phyloP scores from a whole-genome alignment of 208 protist genomes.

The Phytomonas francai region DNA sequence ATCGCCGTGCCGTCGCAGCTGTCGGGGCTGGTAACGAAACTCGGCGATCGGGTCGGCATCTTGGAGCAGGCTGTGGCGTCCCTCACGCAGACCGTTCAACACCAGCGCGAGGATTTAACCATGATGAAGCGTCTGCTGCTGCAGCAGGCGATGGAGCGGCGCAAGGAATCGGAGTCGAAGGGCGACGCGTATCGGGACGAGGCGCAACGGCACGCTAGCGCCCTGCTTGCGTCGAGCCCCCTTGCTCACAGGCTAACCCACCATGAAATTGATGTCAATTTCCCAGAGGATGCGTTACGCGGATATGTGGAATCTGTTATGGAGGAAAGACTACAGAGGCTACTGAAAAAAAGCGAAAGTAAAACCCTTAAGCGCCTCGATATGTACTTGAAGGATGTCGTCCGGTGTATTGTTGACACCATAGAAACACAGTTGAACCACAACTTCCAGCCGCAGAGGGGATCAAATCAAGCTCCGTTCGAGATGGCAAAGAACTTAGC shows the following conservation, averaged over 20 bases:
- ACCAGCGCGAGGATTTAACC: conserved; percentile 79
- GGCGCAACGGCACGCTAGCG: conserved; percentile 5
- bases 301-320: conserved; percentile 65
- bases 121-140: conserved; percentile 82
- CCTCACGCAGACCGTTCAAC: conserved; percentile 63
- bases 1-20: neutral
- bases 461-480: too few species aligned
- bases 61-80: conserved; percentile 71
- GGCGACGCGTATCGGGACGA: conserved; percentile 4
- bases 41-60: conserved; percentile 40
- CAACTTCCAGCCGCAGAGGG: too few species aligned
- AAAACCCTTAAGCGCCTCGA: conserved; percentile 59
- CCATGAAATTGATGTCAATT: conserved; percentile 64
- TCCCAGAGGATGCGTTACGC: conserved; percentile 68
- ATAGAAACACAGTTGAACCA: conserved; percentile 49
- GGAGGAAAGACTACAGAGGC: conserved; percentile 44
- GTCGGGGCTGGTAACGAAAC: conserved; percentile 4
- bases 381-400: conserved; percentile 53
- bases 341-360: conserved; percentile 44
- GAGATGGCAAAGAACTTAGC: too few species aligned
- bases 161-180: conserved; percentile 38
- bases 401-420: conserved; percentile 33
- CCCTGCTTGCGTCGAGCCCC: neutral
- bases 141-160: conserved; percentile 57
- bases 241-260: conserved; percentile 19